phyloP scores from a whole-genome alignment of 331 rosid genomes.

The Rosa hybrid region DNA sequence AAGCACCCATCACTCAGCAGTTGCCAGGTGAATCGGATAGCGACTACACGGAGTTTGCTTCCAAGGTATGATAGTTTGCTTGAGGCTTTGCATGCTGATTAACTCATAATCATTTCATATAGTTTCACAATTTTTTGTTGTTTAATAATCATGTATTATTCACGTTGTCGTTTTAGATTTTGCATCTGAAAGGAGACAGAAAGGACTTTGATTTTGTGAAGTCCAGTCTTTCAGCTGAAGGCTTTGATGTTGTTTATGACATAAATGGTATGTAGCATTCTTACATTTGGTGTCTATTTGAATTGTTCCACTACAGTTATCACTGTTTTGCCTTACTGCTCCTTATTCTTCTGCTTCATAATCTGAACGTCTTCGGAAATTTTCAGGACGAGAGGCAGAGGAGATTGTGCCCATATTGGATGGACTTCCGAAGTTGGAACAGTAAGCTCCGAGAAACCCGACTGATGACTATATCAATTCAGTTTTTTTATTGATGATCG shows the following conservation, averaged over 20 bases:
- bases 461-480: slow-evolving; percentile 1
- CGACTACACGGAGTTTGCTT: slow-evolving; percentile 73
- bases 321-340: neutral
- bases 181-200: slow-evolving; percentile 93
- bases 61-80: slow-evolving; percentile 53
- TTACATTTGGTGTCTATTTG: neutral
- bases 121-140: neutral
- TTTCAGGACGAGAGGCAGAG: slow-evolving; percentile 86
- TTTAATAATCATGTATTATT: neutral
- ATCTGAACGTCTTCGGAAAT: slow-evolving; percentile 15
- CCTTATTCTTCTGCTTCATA: slow-evolving; percentile 14
- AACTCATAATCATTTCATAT: neutral
- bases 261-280: slow-evolving; percentile 63
- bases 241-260: slow-evolving; percentile 89
- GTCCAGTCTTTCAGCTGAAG: slow-evolving; percentile 83
- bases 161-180: slow-evolving; percentile 40
- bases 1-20: slow-evolving; percentile 78
- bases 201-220: slow-evolving; percentile 80
- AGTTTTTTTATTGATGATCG: neutral
- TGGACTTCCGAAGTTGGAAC: slow-evolving; percentile 84
- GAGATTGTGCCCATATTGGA: slow-evolving; percentile 86
- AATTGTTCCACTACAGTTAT: neutral
- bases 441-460: slow-evolving; percentile 48
- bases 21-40: slow-evolving; percentile 83
- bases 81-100: slow-evolving; percentile 4